A percentile compares a stretch with the other conserved stretches of the same genome.
These are phyloP conservation scores for Cyberlindnera mycetangii DNA, from an alignment of 805 yeast species.

Conservation along the genomic window DNA sequence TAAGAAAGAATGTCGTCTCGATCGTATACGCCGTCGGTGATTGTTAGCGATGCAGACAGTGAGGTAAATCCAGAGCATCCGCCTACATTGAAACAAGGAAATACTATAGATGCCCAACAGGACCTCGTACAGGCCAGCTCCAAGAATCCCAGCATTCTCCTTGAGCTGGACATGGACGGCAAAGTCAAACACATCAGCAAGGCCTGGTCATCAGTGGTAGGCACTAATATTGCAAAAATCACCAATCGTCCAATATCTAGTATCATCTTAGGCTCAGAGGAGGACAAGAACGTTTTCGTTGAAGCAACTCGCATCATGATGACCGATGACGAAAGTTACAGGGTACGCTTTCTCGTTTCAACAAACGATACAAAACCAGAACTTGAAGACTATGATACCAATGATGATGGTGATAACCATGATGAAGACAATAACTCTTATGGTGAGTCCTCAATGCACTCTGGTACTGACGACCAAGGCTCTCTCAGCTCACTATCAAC, in stretches of 20 bases:
- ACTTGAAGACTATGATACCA: constrained; percentile 19
- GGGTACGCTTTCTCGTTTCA: constrained; percentile 66
- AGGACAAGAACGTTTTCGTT: constrained; percentile 65
- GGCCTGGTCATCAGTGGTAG: constrained; percentile 78
- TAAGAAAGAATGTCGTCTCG: constrained; percentile 3
- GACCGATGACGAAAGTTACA: constrained; percentile 69
- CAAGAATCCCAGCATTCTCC: constrained; percentile 67
- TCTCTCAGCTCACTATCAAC: constrained; percentile 40
- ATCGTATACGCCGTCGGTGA: constrained; percentile 9
- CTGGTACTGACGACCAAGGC: constrained; percentile 27
- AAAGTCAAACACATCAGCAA: constrained; percentile 69
- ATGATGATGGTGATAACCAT: constrained; percentile 1
- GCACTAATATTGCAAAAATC: constrained; percentile 57
- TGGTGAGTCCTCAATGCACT: constrained; percentile 13
- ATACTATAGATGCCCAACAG: constrained; percentile 26
- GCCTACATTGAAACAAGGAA: background rate
- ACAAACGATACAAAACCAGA: constrained; percentile 31
- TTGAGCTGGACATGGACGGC: constrained; percentile 82
- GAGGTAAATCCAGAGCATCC: background rate
- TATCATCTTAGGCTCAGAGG: constrained; percentile 60
- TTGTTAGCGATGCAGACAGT: constrained; percentile 9
- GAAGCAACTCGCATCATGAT: constrained; percentile 71
- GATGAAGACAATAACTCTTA: constrained; percentile 1
- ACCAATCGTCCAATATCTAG: constrained; percentile 54
- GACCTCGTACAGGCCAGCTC: constrained; percentile 65